Percentiles rank a stretch among this genome's conserved stretches.
Evolutionary conservation across 2,329 filamentous ascomycete genomes (phyloP).

Genomic region (Trichoderma lentiforme): DNA sequence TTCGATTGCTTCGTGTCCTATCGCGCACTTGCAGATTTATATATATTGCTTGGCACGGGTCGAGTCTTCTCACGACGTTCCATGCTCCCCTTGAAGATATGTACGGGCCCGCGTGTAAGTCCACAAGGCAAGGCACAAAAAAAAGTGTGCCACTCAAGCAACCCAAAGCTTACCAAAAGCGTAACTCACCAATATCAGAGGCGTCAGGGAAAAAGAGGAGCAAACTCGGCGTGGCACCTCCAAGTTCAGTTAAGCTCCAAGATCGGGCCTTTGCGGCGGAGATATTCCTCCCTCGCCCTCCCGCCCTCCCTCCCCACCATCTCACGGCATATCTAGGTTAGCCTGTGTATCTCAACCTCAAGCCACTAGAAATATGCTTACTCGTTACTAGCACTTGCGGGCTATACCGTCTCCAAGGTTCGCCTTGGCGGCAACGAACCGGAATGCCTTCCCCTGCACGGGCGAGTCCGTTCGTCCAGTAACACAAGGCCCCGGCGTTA

Average conservation of each 20-base stretch:
- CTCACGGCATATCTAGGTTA: neutral
- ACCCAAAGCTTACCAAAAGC: neutral
- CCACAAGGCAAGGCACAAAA: neutral
- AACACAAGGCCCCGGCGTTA: neutral
- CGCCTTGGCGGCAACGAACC: neutral
- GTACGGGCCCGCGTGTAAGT: neutral
- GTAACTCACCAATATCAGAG: neutral
- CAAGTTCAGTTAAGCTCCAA: neutral
- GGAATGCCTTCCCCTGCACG: neutral
- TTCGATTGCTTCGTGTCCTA: neutral
- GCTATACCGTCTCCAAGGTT: neutral
- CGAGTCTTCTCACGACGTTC: neutral
- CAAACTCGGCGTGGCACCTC: neutral
- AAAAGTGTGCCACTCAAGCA: neutral
- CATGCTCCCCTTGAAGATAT: neutral
- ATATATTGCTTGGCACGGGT: neutral
- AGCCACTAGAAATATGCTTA: slow-evolving; percentile 8
- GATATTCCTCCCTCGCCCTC: neutral
- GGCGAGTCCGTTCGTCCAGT: slow-evolving; percentile 2
- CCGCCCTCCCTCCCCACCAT: neutral
- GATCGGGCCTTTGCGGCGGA: neutral
- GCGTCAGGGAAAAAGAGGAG: neutral
- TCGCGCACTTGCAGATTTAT: neutral
- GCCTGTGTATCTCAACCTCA: neutral
- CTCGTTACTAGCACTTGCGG: neutral